Base-by-base conservation (phyloP, 106 monocot genomes). In the Acorus calamus region DNA sequence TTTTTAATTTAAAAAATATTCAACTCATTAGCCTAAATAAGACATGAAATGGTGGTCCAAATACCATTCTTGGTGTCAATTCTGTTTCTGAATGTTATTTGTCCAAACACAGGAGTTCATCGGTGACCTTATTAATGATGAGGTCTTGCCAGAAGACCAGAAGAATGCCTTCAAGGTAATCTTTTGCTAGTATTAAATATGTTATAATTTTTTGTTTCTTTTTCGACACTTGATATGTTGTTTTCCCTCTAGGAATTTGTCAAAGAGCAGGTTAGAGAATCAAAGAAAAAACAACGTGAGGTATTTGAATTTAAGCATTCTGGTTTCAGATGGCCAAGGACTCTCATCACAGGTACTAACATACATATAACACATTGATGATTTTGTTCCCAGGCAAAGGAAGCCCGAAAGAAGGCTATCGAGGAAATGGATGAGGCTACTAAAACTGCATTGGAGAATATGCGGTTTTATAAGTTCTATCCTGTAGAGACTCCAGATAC, bases 151-250 rank as follows among this genome's bases (percentile, higher is more conserved):
- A 4, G 74, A 81, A 58, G 94, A 84, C 64, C 76, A 90, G 64
- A 87, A 87, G 61, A 90, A 96, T 57, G 68, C 63, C 13, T 96
- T 87, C 50, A 82, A 81, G 84, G 94, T 96, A 77, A 28, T 28
- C 28, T 51, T 28, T 28, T 28, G 28, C 28, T 28, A 28, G 28
- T 28, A 28, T 28, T 28, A 28, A 28, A 28, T 28, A 28, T 28
- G 28, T 28, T 28, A 28, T 28, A 28, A 28, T 28, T 28, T 28
- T 28, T 28, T 28, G 28, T 28, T 28, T 28, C 28, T 28, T 28
- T 28, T 28, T 28, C 28, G 28, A 28, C 28, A 28, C 28, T 28
- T 28, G 28, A 28, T 28, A 28, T 28, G 28, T 28, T 28, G 28
- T 28, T 28, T 28, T 28, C 28, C 28, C 28, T 28, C 60, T 47